Base-by-base conservation (phyloP, 179 eudicot species). In the Beta macrorhiza region DNA sequence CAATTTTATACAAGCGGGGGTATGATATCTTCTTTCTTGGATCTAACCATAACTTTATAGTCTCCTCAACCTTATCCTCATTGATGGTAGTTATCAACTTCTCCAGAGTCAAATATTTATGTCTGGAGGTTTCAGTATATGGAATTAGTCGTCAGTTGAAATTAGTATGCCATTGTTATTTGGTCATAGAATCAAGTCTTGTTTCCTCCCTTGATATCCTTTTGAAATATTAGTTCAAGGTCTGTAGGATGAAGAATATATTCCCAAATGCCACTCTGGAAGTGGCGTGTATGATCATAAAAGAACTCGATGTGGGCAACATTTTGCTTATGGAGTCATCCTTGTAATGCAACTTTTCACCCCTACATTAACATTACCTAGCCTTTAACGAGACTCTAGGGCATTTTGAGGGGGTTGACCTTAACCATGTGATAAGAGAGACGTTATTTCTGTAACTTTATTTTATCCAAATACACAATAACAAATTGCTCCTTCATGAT, bases 1-100 rank as follows among this genome's bases (percentile, higher is more conserved):
- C 70, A 90, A 87, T 88, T 93, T 97, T 69, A 63, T 83, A 62
- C 93, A 93, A 85, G 92, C 97, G 9, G 99, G 99, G 82, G 99
- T 96, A 88, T 75, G 83, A 32, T 14, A 74, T 51, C 47, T 67
- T 82, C 22, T 58, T 10, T 51, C 19, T 17, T 67, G 12, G 42
- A 37, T 37, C 42, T 37, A 2, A 37, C 42, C 42, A 37, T 37
- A 25, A 44, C 61, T 71, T 82, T 68, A 16, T 10, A 8, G 56
- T 45, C 42, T 37, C 42, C 42, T 37, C 42, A 37, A 10, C 58
- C n/a, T 16, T 25, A n/a, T 11, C 75, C 62, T 53, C 61, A 15
- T n/a, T 52, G 32, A 11, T 32, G 47, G 71, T 13, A 1, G 4
- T 67, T 7, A 5, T 67, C 15, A 1, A 47, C 7, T 70, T 12